Evolutionary conservation across 78 protist genomes (phyloP), one percentile per base, ranked within the genome.

Genomic region (slime mould (Dictyostelium discoideum)): DNA sequence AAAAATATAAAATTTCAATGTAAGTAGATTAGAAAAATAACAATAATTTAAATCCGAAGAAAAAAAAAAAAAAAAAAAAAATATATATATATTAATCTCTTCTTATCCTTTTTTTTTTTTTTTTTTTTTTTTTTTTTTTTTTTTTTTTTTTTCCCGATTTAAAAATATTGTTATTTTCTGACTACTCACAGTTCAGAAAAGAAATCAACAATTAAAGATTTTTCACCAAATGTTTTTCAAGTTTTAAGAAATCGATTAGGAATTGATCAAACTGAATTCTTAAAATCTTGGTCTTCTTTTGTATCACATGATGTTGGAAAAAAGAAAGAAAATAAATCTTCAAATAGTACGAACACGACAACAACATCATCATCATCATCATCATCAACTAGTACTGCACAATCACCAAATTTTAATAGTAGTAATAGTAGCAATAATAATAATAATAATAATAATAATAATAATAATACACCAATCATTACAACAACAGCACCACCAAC

Each of bases 281-380:
- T 88, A 63, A 88, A 88, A 50, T 88, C 94, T 40, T 88, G 94
- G 94, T 88, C 94, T 32, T 88, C 94, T 2, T 88, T 74, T 65
- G 73, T 88, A n/a, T 76, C 84, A 32, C 76, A 37, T 76, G 72
- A 73, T 48, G 74, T 10, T 24, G 32, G 32, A 67, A 67, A 67
- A 13, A 76, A 76, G 50, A 76, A 76, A 76, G 22, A 24, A 32
- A 26, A 14, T 26, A 29, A 18, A 16, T 76, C 81, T 29, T 74
- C 82, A 4, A 16, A 24, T 29, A 9, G 24, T 24, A n/a, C 26
- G 14, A 24, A n/a, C n/a, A n/a, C n/a, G n/a, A n/a, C n/a, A n/a
- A n/a, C n/a, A n/a, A n/a, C n/a, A n/a, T n/a, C n/a, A n/a, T n/a
- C 73, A 22, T 4, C 73, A 63, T 22, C n/a, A 22, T 63, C 76